A percentile compares a stretch with the other conserved stretches of the same genome.
These are phyloP conservation scores for Puccinia coronata DNA, from an alignment of 1,284 basidiomycete genomes.

Conservation along the genomic window DNA sequence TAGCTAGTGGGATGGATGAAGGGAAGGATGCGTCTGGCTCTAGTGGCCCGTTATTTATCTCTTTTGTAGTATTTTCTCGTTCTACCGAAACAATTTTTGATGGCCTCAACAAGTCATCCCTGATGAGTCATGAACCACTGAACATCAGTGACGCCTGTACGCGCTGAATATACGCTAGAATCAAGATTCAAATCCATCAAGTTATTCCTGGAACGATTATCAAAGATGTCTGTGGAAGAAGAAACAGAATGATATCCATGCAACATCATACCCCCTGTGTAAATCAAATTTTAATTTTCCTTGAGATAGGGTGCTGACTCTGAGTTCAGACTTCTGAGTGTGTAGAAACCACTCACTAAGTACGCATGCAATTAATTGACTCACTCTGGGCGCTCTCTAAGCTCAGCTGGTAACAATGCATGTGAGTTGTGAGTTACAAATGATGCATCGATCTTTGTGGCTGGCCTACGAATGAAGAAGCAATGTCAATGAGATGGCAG, in stretches of 20 bases:
- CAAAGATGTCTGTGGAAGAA: background rate
- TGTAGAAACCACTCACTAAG: slow-evolving; percentile 13
- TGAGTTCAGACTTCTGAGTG: background rate
- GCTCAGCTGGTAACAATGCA: background rate
- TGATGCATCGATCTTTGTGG: background rate
- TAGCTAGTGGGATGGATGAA: background rate
- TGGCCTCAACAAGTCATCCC: background rate
- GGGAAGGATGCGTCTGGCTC: background rate
- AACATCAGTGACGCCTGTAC: background rate
- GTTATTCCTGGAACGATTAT: slow-evolving; percentile 2
- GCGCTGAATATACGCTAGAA: slow-evolving; percentile 6
- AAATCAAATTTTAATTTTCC: slow-evolving; percentile 23
- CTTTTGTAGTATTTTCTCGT: background rate
- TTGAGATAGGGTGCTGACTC: background rate
- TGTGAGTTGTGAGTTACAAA: background rate
- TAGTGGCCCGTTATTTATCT: slow-evolving; percentile 15
- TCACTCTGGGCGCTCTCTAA: background rate
- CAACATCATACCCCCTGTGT: background rate
- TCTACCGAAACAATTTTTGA: background rate
- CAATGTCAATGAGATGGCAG: background rate
- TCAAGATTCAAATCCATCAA: background rate
- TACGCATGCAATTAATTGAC: background rate
- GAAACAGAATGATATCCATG: background rate
- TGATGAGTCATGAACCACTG: background rate
- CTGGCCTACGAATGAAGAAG: background rate